Base-by-base conservation (phyloP, 2,329 filamentous ascomycete genomes). In the Metarhizium robertsii region DNA sequence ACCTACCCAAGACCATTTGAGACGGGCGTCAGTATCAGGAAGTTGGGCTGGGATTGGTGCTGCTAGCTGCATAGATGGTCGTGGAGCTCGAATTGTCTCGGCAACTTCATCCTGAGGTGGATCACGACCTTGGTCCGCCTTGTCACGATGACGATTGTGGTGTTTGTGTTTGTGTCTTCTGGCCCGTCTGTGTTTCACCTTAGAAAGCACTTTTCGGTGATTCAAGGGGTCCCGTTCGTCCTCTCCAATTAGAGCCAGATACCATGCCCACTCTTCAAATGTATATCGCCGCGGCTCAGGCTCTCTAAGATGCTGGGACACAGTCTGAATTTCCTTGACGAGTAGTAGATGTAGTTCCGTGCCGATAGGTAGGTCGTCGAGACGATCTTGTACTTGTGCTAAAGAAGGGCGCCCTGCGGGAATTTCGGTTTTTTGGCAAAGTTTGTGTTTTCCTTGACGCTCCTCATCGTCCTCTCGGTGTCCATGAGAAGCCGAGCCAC, bases 211-310 rank as follows among this genome's bases (percentile, higher is more conserved):
- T 56, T 71, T 74, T n/a, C 74, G 67, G 62, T 85, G 82, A 18
- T 70, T 77, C 6, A 71, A 67, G 2, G 78, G 70, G 59, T 73
- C 73, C 54, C 69, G 71, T 64, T 85, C 81, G 65, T 85, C 80
- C 64, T 85, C 81, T 50, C 82, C 82, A n/a, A 95, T 88, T 36
- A 96, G 76, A 25, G 82, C 80, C 7, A 92, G 85, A 62, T 90
- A 94, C 74, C 89, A 88, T 0, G 87, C 87, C 92, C 91, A 95
- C 66, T 95, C 87, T 61, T 91, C 84, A 60, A 91, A 96, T 0
- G 75, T 77, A 67, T 96, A 96, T 54, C 78, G 79, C 55, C 84
- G 84, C 2, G 80, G 77, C 4, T 76, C 69, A 48, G 74, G 69
- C 18, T 80, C 79, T 38, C 88, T 73, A 64, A 94, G 82, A 50